Evolutionary conservation across 179 eudicot genomes (phyloP), one percentile per base, ranked within the genome.

Genomic region (Beta macrorhiza): DNA sequence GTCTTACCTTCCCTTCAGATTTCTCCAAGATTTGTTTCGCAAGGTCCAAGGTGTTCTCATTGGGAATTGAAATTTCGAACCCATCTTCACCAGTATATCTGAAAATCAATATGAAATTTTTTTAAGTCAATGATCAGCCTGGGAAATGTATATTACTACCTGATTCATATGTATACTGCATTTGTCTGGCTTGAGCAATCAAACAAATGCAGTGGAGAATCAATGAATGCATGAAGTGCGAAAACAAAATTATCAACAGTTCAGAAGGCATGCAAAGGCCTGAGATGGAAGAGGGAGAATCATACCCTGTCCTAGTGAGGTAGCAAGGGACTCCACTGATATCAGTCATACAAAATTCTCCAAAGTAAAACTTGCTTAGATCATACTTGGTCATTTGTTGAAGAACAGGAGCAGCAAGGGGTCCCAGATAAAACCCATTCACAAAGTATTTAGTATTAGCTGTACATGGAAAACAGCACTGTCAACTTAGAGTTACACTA

Each of bases 11-110:
- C 15, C 92, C 97, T 88, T 93, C 99, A 0, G 99, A 95, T 88
- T 93, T 95, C 82, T 95, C 99, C 72, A 95, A 81, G 68, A 95
- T 90, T 67, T 92, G 91, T 83, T 93, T 93, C 32, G 99, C 89
- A 16, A 95, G 93, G 74, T 93, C 97, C 11, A 95, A 89, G 14
- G 98, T 93, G 15, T 92, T 5, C 86, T 92, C 97, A 10, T 89
- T 83, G 9, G 97, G 98, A 72, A 95, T 93, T 9, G 99, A 95
- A 29, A 95, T 95, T 86, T 95, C 99, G 71, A 95, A 95, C 62
- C 99, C 99, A 76, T 95, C 99, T 87, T 95, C 98, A 67, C 99
- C 98, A 1, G 99, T 95, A 82, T 95, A 95, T 88, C 99, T 95
- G 90, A 71, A 72, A 80, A 72, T 71, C 11, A 63, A 51, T 52